A percentile compares a stretch with the other conserved stretches of the same genome.
Evolutionary conservation across 768 basidiomycete species (phyloP).

Genomic region (Amanita inopinata): DNA sequence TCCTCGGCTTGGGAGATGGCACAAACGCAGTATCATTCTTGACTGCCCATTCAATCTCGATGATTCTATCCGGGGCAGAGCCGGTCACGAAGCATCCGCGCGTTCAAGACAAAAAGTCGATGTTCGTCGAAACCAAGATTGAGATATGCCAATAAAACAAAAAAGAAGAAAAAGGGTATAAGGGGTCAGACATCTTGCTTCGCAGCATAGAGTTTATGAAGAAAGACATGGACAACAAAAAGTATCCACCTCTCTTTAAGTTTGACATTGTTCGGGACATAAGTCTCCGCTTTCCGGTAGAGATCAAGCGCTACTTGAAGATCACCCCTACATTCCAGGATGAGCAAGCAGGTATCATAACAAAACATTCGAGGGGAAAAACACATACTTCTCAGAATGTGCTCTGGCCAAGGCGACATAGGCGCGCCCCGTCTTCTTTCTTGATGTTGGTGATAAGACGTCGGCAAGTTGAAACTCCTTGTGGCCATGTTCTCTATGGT

Average conservation of each 20-base stretch:
- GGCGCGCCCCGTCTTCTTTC: constrained; percentile 75
- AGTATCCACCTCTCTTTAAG: constrained; percentile 82
- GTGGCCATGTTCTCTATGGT: constrained; percentile 53
- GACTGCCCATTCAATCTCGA: constrained; percentile 75
- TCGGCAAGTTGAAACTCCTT: constrained; percentile 53
- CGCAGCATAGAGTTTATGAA: constrained; percentile 40
- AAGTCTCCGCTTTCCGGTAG: constrained; percentile 72
- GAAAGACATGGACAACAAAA: constrained; percentile 57
- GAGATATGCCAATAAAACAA: constrained; percentile 19
- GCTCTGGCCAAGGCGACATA: constrained; percentile 78
- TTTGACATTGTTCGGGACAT: constrained; percentile 81
- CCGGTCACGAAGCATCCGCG: not conserved
- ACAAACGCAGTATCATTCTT: constrained; percentile 51
- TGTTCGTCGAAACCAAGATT: constrained; percentile 1
- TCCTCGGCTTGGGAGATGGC: constrained; percentile 43
- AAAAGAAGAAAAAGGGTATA: constrained; percentile 23
- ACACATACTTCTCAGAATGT: constrained; percentile 67
- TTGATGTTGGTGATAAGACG: constrained; percentile 60
- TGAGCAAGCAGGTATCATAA: constrained; percentile 1
- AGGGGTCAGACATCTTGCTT: constrained; percentile 33
- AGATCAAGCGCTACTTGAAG: constrained; percentile 72
- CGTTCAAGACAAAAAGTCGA: not conserved
- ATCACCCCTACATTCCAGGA: constrained; percentile 45
- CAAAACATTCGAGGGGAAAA: constrained; percentile 2
- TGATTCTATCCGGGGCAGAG: constrained; percentile 42